Evolutionary conservation across 2,329 filamentous ascomycete species (phyloP).

Genomic region (Colletotrichum endophyticum): DNA sequence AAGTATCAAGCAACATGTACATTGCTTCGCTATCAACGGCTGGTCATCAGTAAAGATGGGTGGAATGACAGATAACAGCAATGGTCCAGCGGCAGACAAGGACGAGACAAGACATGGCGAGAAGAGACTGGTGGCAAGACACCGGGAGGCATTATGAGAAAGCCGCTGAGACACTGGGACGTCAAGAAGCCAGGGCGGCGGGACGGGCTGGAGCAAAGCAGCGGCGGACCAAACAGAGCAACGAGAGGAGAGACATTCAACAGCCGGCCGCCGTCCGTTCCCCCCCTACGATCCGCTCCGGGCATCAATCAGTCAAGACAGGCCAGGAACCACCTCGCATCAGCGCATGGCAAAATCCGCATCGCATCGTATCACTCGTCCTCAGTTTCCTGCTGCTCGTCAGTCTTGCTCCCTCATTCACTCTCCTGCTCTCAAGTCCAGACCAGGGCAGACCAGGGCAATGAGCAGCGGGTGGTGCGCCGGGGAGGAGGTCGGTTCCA

Average conservation of each 20-base stretch:
- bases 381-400: neutral
- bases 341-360: neutral
- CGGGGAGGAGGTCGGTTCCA: neutral
- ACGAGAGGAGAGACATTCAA: neutral
- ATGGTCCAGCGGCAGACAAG: neutral
- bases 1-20: neutral
- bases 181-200: neutral
- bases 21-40: neutral
- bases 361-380: neutral
- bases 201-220: neutral
- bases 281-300: neutral
- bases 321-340: constrained; percentile 12
- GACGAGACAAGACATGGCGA: neutral
- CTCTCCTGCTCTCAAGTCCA: neutral
- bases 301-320: neutral
- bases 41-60: neutral
- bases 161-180: neutral
- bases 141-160: neutral
- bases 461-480: neutral
- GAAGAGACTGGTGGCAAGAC: neutral
- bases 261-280: neutral
- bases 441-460: neutral
- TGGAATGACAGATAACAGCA: neutral
- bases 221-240: neutral
- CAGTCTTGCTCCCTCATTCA: neutral